Conservation (phyloP, 208 protist genomes). For the Strigomonas culicis region DNA sequence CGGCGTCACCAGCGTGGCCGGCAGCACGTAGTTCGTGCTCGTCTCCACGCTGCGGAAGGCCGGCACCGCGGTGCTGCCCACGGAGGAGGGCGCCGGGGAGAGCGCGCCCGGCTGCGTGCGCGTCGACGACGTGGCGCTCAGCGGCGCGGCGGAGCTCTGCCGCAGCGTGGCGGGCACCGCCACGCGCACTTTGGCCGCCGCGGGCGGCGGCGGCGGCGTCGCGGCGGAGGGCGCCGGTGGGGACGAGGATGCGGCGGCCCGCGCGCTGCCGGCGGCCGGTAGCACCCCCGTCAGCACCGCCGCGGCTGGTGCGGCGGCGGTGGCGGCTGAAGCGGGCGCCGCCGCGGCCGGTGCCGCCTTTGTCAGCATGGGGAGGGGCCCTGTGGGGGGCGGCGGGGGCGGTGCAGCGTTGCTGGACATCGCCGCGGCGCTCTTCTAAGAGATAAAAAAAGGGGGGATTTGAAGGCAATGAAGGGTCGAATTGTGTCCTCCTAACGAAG, state of each 20-base stretch:
- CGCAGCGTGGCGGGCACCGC: no score
- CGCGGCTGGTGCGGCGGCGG: conserved; percentile 18
- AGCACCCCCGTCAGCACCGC: conserved; percentile 30
- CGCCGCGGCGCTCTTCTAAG: neutral
- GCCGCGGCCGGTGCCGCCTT: neutral
- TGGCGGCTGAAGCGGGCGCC: neutral
- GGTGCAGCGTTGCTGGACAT: neutral
- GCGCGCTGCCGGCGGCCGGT: conserved; percentile 23
- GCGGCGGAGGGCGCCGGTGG: no score
- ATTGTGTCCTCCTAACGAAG: conserved; percentile 1
- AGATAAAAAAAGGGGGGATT: neutral
- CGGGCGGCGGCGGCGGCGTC: no score
- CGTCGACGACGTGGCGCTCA: no score
- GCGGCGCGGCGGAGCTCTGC: no score
- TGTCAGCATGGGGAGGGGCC: neutral
- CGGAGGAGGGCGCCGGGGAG: conserved; percentile 19
- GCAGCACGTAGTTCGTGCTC: no score
- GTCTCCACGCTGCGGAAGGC: no score
- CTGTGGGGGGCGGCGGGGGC: no score
- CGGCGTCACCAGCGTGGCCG: no score
- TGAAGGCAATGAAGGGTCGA: neutral
- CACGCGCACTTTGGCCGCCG: no score
- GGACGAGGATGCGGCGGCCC: no score
- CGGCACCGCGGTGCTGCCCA: neutral
- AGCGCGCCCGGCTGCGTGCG: conserved; percentile 34